Percentiles rank a stretch among this genome's conserved stretches.
Evolutionary conservation across 2,329 filamentous ascomycete species (phyloP).

Genomic region (Fusarium sarcochroum): DNA sequence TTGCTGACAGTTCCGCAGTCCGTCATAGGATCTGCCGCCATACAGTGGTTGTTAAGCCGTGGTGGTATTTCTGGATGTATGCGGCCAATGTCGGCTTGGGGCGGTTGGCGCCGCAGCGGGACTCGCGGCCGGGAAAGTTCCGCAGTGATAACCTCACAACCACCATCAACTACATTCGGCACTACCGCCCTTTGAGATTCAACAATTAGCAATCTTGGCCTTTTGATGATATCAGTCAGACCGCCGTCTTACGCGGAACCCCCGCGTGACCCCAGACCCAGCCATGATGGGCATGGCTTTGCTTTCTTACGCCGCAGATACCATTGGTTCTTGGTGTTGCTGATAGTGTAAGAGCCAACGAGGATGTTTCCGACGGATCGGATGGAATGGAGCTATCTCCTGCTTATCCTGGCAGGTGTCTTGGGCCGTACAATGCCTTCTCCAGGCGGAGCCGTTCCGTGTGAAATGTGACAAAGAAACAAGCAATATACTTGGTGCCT

Average conservation of each 20-base stretch:
- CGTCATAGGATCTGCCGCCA: slow-evolving; percentile 22
- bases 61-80: slow-evolving; percentile 21
- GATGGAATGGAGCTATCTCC: slow-evolving; percentile 13
- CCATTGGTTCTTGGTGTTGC: slow-evolving; percentile 37
- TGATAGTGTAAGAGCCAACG: slow-evolving; percentile 23
- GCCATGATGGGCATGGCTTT: slow-evolving; percentile 39
- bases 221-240: slow-evolving; percentile 48
- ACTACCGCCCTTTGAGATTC: slow-evolving; percentile 39
- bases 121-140: slow-evolving; percentile 49
- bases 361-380: slow-evolving; percentile 36
- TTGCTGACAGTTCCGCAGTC: slow-evolving; percentile 40
- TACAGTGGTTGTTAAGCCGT: slow-evolving; percentile 34
- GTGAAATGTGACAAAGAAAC: slow-evolving; percentile 33
- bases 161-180: slow-evolving; percentile 40
- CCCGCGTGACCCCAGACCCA: slow-evolving; percentile 44
- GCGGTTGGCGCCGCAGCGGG: slow-evolving; percentile 55
- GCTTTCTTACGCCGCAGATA: slow-evolving; percentile 41
- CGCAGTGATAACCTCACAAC: slow-evolving; percentile 46
- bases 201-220: slow-evolving; percentile 32
- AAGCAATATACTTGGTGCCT: slow-evolving; percentile 27
- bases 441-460: slow-evolving; percentile 48
- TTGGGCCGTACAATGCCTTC: slow-evolving; percentile 48
- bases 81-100: slow-evolving; percentile 59
- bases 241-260: slow-evolving; percentile 43
- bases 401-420: slow-evolving; percentile 33